These are phyloP conservation scores for Ascochyta viciae-villosae DNA, from an alignment of 2,329 filamentous ascomycete genomes.

Conservation along the genomic window DNA sequence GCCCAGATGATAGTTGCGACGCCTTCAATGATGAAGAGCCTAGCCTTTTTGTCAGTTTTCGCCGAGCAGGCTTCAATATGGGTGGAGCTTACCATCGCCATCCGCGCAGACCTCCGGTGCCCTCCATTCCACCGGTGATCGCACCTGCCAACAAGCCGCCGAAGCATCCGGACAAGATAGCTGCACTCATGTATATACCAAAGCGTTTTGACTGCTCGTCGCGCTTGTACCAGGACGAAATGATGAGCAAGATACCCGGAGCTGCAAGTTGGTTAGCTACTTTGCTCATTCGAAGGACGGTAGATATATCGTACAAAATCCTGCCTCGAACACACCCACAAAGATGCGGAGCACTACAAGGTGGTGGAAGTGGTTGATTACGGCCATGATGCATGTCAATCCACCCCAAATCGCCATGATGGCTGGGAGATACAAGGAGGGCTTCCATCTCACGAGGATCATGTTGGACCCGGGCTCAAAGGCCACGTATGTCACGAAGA, in stretches of 20 bases:
- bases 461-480: slow-evolving; percentile 64
- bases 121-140: slow-evolving; percentile 57
- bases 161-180: slow-evolving; percentile 63
- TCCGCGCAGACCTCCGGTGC: slow-evolving; percentile 54
- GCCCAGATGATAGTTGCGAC: slow-evolving; percentile 55
- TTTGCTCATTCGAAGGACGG: not conserved
- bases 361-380: slow-evolving; percentile 56
- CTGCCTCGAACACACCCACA: slow-evolving; percentile 63
- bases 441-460: slow-evolving; percentile 57
- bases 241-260: slow-evolving; percentile 61
- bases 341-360: slow-evolving; percentile 62
- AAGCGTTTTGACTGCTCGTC: slow-evolving; percentile 65
- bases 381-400: slow-evolving; percentile 60
- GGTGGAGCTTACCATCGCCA: slow-evolving; percentile 58
- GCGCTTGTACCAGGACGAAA: slow-evolving; percentile 67
- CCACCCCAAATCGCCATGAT: slow-evolving; percentile 64
- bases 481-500: slow-evolving; percentile 61
- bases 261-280: slow-evolving; percentile 35
- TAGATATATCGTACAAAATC: slow-evolving; percentile 44
- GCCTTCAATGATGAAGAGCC: slow-evolving; percentile 18
- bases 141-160: slow-evolving; percentile 60
- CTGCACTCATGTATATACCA: slow-evolving; percentile 65
- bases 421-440: slow-evolving; percentile 57
- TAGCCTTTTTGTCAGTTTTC: not conserved
- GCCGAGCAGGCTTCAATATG: rapidly evolving